Base-by-base conservation (phyloP, 495 filamentous ascomycete genomes). In the Corynascus novoguineensis region DNA sequence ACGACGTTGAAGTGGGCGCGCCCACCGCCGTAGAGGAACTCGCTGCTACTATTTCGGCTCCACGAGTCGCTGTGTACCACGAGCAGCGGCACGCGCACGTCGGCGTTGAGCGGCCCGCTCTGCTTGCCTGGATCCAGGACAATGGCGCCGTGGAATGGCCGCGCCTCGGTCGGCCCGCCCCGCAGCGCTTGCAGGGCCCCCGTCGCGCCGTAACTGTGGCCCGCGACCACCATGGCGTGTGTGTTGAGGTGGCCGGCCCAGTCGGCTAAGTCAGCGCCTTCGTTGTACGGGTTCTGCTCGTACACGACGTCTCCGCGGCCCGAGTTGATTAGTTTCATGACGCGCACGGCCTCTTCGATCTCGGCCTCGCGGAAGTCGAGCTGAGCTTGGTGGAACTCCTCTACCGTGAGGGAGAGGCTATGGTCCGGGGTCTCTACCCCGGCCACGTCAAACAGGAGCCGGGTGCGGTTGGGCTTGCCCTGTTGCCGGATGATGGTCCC, bases 141-240 rank as follows among this genome's bases (percentile, higher is more conserved):
- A 42, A 81, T 65, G 25, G 61, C 75, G 11, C 70, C 77, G 14
- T 63, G 64, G 55, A 78, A 75, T 0, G 76, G 75, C 5, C 71
- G 57, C 24, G 28, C 53, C 35, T 55, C 38, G 52, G 22, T 72
- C n/a, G 64, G 73, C 4, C 71, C 73, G 48, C 62, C 65, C n/a
- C 67, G 64, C 1, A 82, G 64, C 4, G 76, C 72, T 53, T 79
- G 77, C 41, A 81, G 59, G 0, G 80, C 78, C 17, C 71, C 68
- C 0, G 79, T 83, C 0, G 79, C 79, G 32, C 80, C 80, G 61
- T 76, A 81, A 29, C 75, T 78, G 53, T 83, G 80, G 3, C 80
- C 80, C 0, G 65, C 72, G 7, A 81, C 64, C 4, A 78, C 65
- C 60, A 81, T 67, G 12, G 71, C 64, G 31, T 73, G 57, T 5